Evolutionary conservation across 176 grass and related monocot species (phyloP).

Genomic region (Oryza punctata): DNA sequence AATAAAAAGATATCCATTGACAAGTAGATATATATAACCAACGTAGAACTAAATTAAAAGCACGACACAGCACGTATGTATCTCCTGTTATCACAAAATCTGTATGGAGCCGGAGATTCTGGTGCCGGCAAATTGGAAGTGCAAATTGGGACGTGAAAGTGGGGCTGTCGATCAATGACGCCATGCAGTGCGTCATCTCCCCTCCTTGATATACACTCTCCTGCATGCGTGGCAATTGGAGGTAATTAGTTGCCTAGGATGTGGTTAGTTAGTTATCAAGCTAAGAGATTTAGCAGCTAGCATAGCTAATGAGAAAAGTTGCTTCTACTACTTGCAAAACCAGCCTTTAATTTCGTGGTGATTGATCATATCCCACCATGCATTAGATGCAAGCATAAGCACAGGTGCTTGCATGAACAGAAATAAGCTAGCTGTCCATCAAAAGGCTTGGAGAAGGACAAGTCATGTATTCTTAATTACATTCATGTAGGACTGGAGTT

Average conservation of each 20-base stretch:
- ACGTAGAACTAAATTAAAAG: background rate
- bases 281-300: background rate
- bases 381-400: background rate
- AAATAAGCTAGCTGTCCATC: no score
- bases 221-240: background rate
- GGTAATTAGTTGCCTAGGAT: background rate
- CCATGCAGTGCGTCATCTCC: constrained; percentile 28
- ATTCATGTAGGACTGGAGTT: background rate
- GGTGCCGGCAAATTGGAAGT: constrained; percentile 19
- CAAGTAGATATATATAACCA: no score
- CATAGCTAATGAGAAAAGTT: background rate
- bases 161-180: constrained; percentile 5
- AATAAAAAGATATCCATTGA: no score
- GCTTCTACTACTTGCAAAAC: background rate
- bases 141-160: background rate
- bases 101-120: background rate
- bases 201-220: background rate
- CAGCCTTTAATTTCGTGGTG: background rate
- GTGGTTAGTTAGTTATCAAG: background rate
- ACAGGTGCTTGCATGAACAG: background rate
- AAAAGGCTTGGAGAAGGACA: background rate
- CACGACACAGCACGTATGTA: background rate
- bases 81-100: background rate
- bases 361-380: background rate
- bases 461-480: background rate